Evolutionary conservation across 2,329 filamentous ascomycete species (phyloP).

Genomic region (Colletotrichum sp.): DNA sequence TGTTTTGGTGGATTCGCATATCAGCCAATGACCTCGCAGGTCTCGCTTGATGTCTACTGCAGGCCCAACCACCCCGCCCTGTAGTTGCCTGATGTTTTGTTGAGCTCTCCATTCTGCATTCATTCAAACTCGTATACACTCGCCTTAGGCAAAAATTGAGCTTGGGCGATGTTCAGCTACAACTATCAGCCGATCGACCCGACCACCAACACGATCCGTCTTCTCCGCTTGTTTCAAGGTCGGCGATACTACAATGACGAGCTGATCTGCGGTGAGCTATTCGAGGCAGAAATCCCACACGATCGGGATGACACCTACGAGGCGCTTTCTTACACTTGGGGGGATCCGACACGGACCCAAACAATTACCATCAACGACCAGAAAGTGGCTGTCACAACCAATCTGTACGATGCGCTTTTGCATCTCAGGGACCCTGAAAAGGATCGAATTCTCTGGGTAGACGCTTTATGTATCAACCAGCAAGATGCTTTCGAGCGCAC

Average conservation of each 20-base stretch:
- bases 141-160: not conserved
- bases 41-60: not conserved
- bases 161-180: not conserved
- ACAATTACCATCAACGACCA: not conserved
- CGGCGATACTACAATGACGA: not conserved
- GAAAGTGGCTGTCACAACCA: not conserved
- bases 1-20: too few species aligned
- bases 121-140: not conserved
- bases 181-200: not conserved
- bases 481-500: not conserved
- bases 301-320: slow-evolving; percentile 18
- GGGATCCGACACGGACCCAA: not conserved
- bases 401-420: not conserved
- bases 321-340: slow-evolving; percentile 26
- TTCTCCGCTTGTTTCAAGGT: not conserved
- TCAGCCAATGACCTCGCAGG: too few species aligned
- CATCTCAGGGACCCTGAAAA: not conserved
- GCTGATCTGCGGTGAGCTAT: slow-evolving; percentile 18
- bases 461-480: slow-evolving; percentile 20
- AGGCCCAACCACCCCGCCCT: not conserved
- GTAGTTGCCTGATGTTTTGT: not conserved
- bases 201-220: not conserved
- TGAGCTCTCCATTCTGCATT: not conserved
- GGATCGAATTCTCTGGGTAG: slow-evolving; percentile 22
- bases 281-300: slow-evolving; percentile 4